Evolutionary conservation across 2,329 filamentous ascomycete species (phyloP).

Genomic region (Hypoxylon sp.): DNA sequence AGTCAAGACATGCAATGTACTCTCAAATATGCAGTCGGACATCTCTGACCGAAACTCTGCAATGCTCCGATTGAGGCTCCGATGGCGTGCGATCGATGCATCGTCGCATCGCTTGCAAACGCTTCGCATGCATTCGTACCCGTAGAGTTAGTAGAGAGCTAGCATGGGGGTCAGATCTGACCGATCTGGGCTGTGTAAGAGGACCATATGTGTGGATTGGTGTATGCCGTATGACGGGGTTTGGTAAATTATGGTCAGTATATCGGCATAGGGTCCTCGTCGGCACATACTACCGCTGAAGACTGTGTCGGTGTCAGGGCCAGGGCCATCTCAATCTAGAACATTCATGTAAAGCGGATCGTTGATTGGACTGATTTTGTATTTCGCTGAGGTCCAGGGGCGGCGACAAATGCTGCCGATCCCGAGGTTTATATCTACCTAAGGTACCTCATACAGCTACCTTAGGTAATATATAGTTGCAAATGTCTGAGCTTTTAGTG

Average conservation of each 20-base stretch:
- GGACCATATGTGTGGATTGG: conserved; percentile 22
- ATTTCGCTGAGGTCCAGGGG: neutral
- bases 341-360: conserved; percentile 8
- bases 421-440: conserved; percentile 14
- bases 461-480: no score
- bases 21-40: conserved; percentile 22
- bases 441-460: no score
- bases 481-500: neutral
- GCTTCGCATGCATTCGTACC: conserved; percentile 34
- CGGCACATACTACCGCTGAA: conserved; percentile 12
- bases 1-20: conserved; percentile 28
- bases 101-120: conserved; percentile 28
- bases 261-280: no score
- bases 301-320: conserved; percentile 8
- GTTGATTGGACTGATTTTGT: conserved; percentile 25
- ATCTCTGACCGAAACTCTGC: conserved; percentile 32
- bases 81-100: conserved; percentile 32
- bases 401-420: conserved; percentile 13
- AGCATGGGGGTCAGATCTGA: conserved; percentile 30
- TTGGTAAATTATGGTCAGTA: conserved; percentile 19
- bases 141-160: conserved; percentile 22
- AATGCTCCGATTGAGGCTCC: conserved; percentile 39
- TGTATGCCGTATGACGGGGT: conserved; percentile 29
- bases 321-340: conserved; percentile 20
- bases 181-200: conserved; percentile 25